These are phyloP conservation scores for Lipomyces oligophaga DNA, from an alignment of 805 yeast species.

Conservation along the genomic window DNA sequence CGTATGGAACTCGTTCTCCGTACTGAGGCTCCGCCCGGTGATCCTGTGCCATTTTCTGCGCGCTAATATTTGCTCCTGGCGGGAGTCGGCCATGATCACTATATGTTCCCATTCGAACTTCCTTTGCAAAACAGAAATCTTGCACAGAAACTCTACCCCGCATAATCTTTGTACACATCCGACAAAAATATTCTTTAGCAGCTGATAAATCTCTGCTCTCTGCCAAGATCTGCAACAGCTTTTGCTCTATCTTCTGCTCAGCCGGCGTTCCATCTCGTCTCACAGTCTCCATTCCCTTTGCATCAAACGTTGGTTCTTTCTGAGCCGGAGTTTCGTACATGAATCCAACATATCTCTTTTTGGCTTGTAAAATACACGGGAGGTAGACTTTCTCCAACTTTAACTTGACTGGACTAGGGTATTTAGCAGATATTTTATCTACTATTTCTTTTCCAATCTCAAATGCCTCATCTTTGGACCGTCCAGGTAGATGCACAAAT, in stretches of 20 bases:
- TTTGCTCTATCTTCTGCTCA: constrained; percentile 76
- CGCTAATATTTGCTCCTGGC: constrained; percentile 86
- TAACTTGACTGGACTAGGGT: constrained; percentile 77
- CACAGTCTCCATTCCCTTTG: constrained; percentile 94
- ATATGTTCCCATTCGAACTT: constrained; percentile 79
- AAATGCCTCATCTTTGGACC: constrained; percentile 72
- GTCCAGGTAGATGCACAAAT: constrained; percentile 87
- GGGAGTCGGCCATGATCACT: constrained; percentile 67
- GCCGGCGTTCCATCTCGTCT: constrained; percentile 94
- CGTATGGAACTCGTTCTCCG: constrained; percentile 80
- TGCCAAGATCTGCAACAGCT: constrained; percentile 58
- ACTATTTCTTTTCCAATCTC: constrained; percentile 70
- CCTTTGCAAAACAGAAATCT: constrained; percentile 90
- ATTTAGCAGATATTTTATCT: constrained; percentile 51
- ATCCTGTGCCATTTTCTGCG: constrained; percentile 58
- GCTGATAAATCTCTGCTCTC: constrained; percentile 65
- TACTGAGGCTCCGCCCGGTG: constrained; percentile 79
- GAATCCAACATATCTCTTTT: constrained; percentile 89
- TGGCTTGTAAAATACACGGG: constrained; percentile 76
- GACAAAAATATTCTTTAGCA: constrained; percentile 61
- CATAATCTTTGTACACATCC: constrained; percentile 64
- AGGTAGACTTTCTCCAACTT: constrained; percentile 92
- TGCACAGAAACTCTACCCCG: constrained; percentile 61
- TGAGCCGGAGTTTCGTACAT: constrained; percentile 61
- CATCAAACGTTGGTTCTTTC: constrained; percentile 69